A percentile compares a stretch with the other conserved stretches of the same genome.
Evolutionary conservation across 2,329 filamentous ascomycete genomes (phyloP).

Genomic region (Aspergillus ibericus): DNA sequence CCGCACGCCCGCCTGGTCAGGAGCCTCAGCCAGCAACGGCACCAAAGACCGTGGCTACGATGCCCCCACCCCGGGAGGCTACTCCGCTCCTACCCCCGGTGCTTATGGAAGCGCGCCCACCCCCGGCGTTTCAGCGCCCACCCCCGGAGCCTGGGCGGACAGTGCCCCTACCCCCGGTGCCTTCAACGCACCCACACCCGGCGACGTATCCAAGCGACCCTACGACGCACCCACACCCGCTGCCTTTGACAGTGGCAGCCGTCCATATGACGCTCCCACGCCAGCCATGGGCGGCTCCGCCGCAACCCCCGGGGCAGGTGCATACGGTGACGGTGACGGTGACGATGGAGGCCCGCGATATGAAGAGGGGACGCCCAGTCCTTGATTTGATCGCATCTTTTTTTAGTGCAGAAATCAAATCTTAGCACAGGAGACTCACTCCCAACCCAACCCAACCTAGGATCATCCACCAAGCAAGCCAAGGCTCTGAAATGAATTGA

Average conservation of each 20-base stretch:
- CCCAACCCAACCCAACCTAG: not conserved
- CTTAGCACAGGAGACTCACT: not conserved
- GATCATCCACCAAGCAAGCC: not conserved
- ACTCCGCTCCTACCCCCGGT: conserved; percentile 68
- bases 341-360: conserved; percentile 43
- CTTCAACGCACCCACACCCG: conserved; percentile 47
- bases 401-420: too few relatives aligned
- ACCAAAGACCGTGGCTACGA: conserved; percentile 58
- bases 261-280: conserved; percentile 50
- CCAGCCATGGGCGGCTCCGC: conserved; percentile 43
- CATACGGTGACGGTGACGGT: conserved; percentile 38
- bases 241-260: conserved; percentile 26
- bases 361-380: conserved; percentile 46
- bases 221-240: conserved; percentile 45
- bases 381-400: conserved; percentile 19
- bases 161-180: conserved; percentile 49
- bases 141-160: conserved; percentile 47
- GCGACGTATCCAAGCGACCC: conserved; percentile 29
- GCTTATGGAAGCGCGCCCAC: conserved; percentile 60
- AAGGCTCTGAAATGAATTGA: not conserved
- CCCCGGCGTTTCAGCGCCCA: conserved; percentile 64
- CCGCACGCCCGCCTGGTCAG: conserved; percentile 49
- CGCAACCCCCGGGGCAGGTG: conserved; percentile 40
- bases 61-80: conserved; percentile 71
- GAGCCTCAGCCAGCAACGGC: conserved; percentile 29